Evolutionary conservation across 202 grass and related monocot species (phyloP).

Genomic region (Musa balbisiana): DNA sequence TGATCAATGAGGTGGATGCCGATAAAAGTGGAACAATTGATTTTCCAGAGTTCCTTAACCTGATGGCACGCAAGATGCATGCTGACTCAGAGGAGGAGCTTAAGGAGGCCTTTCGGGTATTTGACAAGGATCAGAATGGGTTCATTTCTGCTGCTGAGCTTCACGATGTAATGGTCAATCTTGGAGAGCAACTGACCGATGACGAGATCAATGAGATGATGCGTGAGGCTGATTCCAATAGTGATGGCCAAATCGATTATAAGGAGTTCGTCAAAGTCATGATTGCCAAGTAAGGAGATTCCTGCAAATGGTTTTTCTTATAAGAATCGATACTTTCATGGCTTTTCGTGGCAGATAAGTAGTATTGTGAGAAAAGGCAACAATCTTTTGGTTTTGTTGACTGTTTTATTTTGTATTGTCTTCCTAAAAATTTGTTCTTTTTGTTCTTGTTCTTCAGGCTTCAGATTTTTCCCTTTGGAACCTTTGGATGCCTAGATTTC

Average conservation of each 20-base stretch:
- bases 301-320: neutral
- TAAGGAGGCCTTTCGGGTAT: neutral
- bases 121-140: slow-evolving; percentile 7
- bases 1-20: slow-evolving; percentile 1
- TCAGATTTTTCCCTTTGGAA: too few relatives aligned
- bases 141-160: slow-evolving; percentile 3
- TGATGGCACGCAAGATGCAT: neutral
- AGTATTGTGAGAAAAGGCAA: neutral
- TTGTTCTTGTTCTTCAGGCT: too few relatives aligned
- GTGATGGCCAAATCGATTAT: slow-evolving; percentile 1
- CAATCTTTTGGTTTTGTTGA: too few relatives aligned
- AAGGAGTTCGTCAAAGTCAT: neutral
- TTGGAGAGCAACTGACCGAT: neutral
- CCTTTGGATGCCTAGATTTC: too few relatives aligned
- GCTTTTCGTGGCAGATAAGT: neutral
- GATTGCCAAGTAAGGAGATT: neutral
- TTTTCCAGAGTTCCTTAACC: slow-evolving; percentile 1
- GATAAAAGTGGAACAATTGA: neutral
- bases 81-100: neutral
- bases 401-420: too few relatives aligned
- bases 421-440: too few relatives aligned
- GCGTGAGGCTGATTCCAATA: neutral
- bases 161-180: neutral
- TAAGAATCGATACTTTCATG: too few relatives aligned
- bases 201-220: neutral